Conservation (phyloP, 176 grass and related monocot species). For the Cenchrus purpureus region DNA sequence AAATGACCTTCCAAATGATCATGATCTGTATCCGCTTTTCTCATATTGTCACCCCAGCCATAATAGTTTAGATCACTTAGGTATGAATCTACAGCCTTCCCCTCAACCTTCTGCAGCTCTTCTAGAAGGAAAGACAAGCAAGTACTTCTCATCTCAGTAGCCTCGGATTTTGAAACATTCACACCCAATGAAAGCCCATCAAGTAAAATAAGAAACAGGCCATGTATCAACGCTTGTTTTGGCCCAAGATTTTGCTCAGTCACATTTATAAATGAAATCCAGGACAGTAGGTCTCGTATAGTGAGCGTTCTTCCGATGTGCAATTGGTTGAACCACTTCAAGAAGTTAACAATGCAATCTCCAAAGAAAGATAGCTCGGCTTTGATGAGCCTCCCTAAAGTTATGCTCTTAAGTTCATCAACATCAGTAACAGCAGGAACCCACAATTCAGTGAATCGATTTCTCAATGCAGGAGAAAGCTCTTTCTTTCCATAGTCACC, state of each 20-base stretch:
- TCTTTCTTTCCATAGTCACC: slow-evolving; percentile 99
- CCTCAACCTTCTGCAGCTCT: slow-evolving; percentile 66
- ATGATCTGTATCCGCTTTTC: slow-evolving; percentile 38
- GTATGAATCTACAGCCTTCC: slow-evolving; percentile 36
- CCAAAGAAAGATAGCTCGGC: slow-evolving; percentile 57
- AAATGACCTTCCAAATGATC: slow-evolving; percentile 57
- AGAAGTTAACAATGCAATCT: slow-evolving; percentile 86
- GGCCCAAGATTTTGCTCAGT: slow-evolving; percentile 65
- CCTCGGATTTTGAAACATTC: slow-evolving; percentile 64
- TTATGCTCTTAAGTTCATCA: slow-evolving; percentile 77
- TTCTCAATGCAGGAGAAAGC: slow-evolving; percentile 86
- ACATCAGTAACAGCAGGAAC: slow-evolving; percentile 79
- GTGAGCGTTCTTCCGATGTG: slow-evolving; percentile 76
- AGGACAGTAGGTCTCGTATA: slow-evolving; percentile 84
- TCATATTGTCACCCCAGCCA: slow-evolving; percentile 76
- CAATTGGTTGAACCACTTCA: slow-evolving; percentile 95
- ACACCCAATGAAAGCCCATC: slow-evolving; percentile 90
- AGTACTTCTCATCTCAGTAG: slow-evolving; percentile 61
- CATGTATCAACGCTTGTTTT: slow-evolving; percentile 78
- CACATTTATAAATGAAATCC: slow-evolving; percentile 87
- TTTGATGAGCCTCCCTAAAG: slow-evolving; percentile 67
- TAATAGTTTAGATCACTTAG: slow-evolving; percentile 67
- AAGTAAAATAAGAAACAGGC: slow-evolving; percentile 85
- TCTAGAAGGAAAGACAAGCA: slow-evolving; percentile 69
- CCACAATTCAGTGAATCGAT: slow-evolving; percentile 97